Conservation (phyloP, 768 basidiomycete genomes). For the Botryobasidium botryosum region DNA sequence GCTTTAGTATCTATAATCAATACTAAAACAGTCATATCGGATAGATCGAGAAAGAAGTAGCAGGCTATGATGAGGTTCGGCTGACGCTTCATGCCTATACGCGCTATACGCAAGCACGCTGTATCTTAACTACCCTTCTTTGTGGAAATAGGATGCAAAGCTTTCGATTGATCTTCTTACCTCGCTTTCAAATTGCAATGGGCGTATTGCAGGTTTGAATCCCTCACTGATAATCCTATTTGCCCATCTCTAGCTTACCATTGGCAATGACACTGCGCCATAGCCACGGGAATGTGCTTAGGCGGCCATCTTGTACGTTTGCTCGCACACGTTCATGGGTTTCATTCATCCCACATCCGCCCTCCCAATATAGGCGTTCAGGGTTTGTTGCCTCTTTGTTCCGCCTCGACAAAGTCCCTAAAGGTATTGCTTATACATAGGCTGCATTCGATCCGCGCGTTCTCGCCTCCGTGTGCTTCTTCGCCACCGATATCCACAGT, state of each 20-base stretch:
- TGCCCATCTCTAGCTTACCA: constrained; percentile 18
- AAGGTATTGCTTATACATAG: constrained; percentile 15
- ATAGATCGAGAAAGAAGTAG: constrained; percentile 74
- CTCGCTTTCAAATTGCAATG: constrained; percentile 70
- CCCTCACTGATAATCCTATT: constrained; percentile 2
- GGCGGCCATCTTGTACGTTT: constrained; percentile 65
- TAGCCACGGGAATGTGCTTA: constrained; percentile 82
- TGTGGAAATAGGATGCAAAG: constrained; percentile 46
- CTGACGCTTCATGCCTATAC: no score
- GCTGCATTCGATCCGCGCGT: constrained; percentile 80
- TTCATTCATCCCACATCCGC: not conserved
- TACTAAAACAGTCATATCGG: not conserved
- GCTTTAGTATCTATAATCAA: no score
- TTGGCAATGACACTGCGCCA: constrained; percentile 7
- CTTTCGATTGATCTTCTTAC: constrained; percentile 58
- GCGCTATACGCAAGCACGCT: not conserved
- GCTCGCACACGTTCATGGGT: not conserved
- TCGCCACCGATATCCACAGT: constrained; percentile 84
- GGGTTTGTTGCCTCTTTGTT: constrained; percentile 20
- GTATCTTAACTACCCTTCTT: not conserved
- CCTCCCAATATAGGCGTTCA: constrained; percentile 27
- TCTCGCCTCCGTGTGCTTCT: constrained; percentile 78
- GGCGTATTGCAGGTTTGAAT: constrained; percentile 61
- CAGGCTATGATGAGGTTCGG: constrained; percentile 72
- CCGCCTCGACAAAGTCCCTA: not conserved